Conservation (phyloP, 306 rosid species). For the Elaeagnus macrophylla region DNA sequence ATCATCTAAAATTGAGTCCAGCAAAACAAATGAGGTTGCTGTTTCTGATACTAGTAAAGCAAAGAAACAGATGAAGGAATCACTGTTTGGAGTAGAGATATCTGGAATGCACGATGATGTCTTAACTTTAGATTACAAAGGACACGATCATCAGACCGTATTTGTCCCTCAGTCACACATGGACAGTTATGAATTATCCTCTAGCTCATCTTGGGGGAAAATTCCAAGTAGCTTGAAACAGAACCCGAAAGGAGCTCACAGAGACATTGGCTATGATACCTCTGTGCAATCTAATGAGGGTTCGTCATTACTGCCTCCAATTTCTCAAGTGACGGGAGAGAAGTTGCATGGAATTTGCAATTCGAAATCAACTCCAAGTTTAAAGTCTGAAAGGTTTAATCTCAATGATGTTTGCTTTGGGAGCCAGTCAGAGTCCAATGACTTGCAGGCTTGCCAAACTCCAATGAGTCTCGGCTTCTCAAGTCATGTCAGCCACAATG, state of each 20-base stretch:
- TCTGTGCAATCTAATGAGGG: slow-evolving; percentile 25
- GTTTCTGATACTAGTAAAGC: slow-evolving; percentile 6
- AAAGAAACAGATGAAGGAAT: slow-evolving; percentile 25
- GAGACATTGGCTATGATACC: slow-evolving; percentile 22
- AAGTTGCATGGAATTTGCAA: slow-evolving; percentile 38
- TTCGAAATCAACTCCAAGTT: slow-evolving; percentile 36
- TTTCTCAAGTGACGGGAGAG: slow-evolving; percentile 31
- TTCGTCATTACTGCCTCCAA: slow-evolving; percentile 10
- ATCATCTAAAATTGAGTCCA: slow-evolving; percentile 13
- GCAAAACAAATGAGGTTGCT: slow-evolving; percentile 4
- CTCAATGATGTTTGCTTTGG: slow-evolving; percentile 32
- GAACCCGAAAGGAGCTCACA: slow-evolving; percentile 40
- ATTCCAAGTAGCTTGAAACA: slow-evolving; percentile 46
- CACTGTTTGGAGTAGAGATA: slow-evolving; percentile 37
- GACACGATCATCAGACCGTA: neutral
- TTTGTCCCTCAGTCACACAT: slow-evolving; percentile 22
- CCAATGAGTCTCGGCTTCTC: slow-evolving; percentile 33
- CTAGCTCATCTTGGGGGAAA: slow-evolving; percentile 53
- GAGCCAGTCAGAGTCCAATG: slow-evolving; percentile 36
- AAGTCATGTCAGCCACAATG: slow-evolving; percentile 22
- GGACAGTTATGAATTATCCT: slow-evolving; percentile 35
- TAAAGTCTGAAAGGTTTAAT: slow-evolving; percentile 27
- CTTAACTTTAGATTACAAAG: slow-evolving; percentile 20
- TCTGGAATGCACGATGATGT: slow-evolving; percentile 33
- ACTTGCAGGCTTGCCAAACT: slow-evolving; percentile 29